phyloP scores from a whole-genome alignment of 805 yeast species.

The Brettanomyces sp. region DNA sequence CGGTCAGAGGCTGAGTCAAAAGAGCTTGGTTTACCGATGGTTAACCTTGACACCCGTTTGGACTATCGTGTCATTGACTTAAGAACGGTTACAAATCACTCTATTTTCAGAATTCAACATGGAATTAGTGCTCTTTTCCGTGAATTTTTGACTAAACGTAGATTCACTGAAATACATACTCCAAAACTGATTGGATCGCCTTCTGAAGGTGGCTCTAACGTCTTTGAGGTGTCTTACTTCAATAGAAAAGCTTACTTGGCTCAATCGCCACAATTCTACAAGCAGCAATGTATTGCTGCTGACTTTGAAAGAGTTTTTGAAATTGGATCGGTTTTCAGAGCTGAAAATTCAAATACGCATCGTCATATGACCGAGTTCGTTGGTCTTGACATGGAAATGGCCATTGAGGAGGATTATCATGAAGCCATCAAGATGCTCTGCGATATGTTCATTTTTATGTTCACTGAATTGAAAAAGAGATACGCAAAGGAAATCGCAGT shows the following conservation, averaged over 20 bases:
- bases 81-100: conserved; percentile 95
- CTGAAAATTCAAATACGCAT: conserved; percentile 97
- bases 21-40: conserved; percentile 84
- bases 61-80: conserved; percentile 93
- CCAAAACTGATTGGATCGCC: conserved; percentile 95
- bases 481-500: conserved; percentile 76
- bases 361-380: conserved; percentile 99
- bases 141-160: conserved; percentile 62
- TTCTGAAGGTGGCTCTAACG: conserved; percentile 97
- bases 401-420: conserved; percentile 96
- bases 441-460: conserved; percentile 74
- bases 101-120: conserved; percentile 87
- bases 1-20: conserved; percentile 93
- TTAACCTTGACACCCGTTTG: conserved; percentile 91
- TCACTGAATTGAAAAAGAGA: conserved; percentile 71
- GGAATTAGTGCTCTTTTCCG: conserved; percentile 85
- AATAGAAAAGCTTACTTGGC: conserved; percentile 90
- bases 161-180: conserved; percentile 88
- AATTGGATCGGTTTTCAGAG: conserved; percentile 97
- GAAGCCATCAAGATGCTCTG: conserved; percentile 62
- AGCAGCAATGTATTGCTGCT: conserved; percentile 96
- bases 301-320: conserved; percentile 96
- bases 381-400: conserved; percentile 96
- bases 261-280: conserved; percentile 96
- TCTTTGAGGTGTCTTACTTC: conserved; percentile 88